Evolutionary conservation across 2,329 filamentous ascomycete species (phyloP).

Genomic region (Fusarium armeniacum): DNA sequence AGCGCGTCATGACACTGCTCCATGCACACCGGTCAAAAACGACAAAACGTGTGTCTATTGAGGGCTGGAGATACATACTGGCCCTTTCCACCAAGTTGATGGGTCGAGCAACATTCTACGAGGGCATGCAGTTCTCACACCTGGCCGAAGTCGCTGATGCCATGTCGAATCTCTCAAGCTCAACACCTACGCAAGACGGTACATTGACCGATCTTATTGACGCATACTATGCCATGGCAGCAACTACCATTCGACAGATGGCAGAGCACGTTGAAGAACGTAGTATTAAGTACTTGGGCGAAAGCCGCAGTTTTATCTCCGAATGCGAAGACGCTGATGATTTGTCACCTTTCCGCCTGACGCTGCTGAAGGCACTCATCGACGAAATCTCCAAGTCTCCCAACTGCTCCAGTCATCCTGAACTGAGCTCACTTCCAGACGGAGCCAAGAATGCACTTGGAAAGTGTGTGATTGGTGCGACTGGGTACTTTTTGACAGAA

Average conservation of each 20-base stretch:
- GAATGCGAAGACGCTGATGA: constrained; percentile 43
- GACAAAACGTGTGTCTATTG: constrained; percentile 46
- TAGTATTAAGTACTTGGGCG: constrained; percentile 58
- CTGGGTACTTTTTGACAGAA: constrained; percentile 50
- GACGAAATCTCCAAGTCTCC: constrained; percentile 50
- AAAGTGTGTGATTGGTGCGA: constrained; percentile 46
- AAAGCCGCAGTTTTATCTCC: constrained; percentile 48
- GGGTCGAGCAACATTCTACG: constrained; percentile 65
- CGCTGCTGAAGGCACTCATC: constrained; percentile 55
- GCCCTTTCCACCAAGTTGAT: constrained; percentile 65
- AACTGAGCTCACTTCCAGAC: constrained; percentile 44
- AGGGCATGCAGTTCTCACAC: constrained; percentile 59
- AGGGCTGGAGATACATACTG: constrained; percentile 58
- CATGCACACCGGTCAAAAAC: constrained; percentile 48
- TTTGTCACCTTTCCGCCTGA: constrained; percentile 53
- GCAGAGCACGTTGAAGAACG: constrained; percentile 59
- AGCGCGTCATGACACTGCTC: constrained; percentile 58
- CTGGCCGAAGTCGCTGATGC: constrained; percentile 55
- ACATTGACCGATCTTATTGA: constrained; percentile 53
- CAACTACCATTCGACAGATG: constrained; percentile 60
- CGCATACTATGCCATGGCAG: constrained; percentile 53
- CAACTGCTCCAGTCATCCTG: constrained; percentile 46
- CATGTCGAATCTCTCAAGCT: constrained; percentile 49
- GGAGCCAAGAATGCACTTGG: constrained; percentile 50
- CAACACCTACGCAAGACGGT: constrained; percentile 46